Evolutionary conservation across 78 protist species (phyloP).

Genomic region (Dictyostelium firmibasis): DNA sequence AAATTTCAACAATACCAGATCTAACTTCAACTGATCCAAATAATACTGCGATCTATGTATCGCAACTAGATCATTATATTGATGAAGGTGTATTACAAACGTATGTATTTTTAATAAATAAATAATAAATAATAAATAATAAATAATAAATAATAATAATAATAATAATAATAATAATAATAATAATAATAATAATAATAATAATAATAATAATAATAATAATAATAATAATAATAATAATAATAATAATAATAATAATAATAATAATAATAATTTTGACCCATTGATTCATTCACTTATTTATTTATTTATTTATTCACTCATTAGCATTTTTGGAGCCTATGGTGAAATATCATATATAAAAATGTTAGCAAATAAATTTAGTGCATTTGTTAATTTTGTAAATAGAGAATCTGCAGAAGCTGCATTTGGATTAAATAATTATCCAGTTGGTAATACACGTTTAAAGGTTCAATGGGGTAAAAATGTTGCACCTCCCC

Average conservation of each 20-base stretch:
- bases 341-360: conserved; percentile 34
- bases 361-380: background rate
- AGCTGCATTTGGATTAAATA: conserved; percentile 21
- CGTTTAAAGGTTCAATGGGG: conserved; percentile 28
- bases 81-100: background rate
- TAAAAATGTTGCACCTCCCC: background rate
- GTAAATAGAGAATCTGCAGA: conserved; percentile 25
- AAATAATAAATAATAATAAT: too few relatives aligned
- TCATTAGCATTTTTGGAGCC: conserved; percentile 2
- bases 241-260: too few relatives aligned
- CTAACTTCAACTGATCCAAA: conserved; percentile 3
- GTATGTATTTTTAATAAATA: background rate
- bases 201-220: too few relatives aligned
- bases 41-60: conserved; percentile 9
- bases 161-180: too few relatives aligned
- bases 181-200: too few relatives aligned
- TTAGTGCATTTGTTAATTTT: conserved; percentile 22
- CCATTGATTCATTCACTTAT: too few relatives aligned
- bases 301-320: background rate
- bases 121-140: too few relatives aligned
- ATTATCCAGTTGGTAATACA: background rate
- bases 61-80: conserved; percentile 5
- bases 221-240: too few relatives aligned
- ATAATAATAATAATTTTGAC: too few relatives aligned
- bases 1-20: background rate